These are phyloP conservation scores for Phialophora expanda DNA, from an alignment of 2,329 filamentous ascomycete genomes.

Conservation along the genomic window DNA sequence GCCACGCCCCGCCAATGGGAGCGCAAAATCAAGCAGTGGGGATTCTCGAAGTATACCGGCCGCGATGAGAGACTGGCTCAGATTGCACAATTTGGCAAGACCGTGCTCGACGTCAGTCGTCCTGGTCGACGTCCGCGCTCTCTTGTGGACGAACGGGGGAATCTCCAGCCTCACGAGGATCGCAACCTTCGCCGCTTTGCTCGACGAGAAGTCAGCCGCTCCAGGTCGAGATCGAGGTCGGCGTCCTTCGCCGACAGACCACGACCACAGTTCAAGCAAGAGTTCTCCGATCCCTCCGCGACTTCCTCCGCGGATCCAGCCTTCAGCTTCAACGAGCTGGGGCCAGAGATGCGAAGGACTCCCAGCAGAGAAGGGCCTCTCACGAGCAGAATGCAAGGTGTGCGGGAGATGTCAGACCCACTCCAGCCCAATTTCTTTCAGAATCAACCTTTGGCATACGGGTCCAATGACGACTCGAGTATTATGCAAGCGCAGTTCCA, in stretches of 20 bases:
- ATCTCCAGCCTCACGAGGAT: slow-evolving; percentile 35
- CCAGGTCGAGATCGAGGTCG: slow-evolving; percentile 33
- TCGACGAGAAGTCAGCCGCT: slow-evolving; percentile 37
- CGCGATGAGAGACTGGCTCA: slow-evolving; percentile 36
- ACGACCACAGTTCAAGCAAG: slow-evolving; percentile 25
- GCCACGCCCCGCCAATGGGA: slow-evolving; percentile 40
- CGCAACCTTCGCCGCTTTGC: slow-evolving; percentile 39
- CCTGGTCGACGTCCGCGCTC: slow-evolving; percentile 36
- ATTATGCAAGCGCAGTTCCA: slow-evolving; percentile 17
- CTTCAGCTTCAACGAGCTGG: slow-evolving; percentile 30
- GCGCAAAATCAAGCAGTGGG: slow-evolving; percentile 40
- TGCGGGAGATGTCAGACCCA: slow-evolving; percentile 14
- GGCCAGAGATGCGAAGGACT: slow-evolving; percentile 20
- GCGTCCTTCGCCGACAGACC: slow-evolving; percentile 26
- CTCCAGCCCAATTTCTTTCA: slow-evolving; percentile 24
- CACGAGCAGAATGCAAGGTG: slow-evolving; percentile 15
- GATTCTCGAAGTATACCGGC: slow-evolving; percentile 37
- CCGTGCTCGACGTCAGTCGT: slow-evolving; percentile 35
- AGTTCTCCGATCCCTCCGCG: slow-evolving; percentile 21
- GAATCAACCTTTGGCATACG: slow-evolving; percentile 11
- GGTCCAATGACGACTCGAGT: slow-evolving; percentile 3
- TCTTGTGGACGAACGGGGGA: slow-evolving; percentile 28
- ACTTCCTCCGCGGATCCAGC: slow-evolving; percentile 22
- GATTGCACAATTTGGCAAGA: slow-evolving; percentile 34
- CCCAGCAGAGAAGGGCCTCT: slow-evolving; percentile 22